Percentiles rank a stretch among this genome's conserved stretches.
Conservation (phyloP, 2,329 filamentous ascomycete genomes). For the Phialophora expanda region DNA sequence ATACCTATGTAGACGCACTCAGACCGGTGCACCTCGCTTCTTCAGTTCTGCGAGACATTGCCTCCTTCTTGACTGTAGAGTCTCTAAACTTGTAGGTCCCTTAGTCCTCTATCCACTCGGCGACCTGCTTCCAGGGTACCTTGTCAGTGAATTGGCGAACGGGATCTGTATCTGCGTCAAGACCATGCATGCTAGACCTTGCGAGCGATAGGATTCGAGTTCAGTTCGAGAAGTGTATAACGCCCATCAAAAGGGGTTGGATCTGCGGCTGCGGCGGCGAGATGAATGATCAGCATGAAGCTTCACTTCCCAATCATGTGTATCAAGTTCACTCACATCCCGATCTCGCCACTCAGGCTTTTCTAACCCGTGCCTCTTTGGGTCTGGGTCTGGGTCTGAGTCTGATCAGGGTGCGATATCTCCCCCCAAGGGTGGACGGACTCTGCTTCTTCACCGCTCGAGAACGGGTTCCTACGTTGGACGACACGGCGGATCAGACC, state of each 20-base stretch:
- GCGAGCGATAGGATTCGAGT: constrained; percentile 17
- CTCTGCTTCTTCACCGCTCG: constrained; percentile 55
- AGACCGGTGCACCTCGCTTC: constrained; percentile 14
- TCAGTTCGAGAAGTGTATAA: constrained; percentile 41
- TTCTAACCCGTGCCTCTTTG: constrained; percentile 53
- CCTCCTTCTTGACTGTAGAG: constrained; percentile 66
- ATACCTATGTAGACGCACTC: neutral
- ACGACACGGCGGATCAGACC: no score
- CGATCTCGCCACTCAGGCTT: constrained; percentile 51
- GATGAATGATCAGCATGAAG: constrained; percentile 10
- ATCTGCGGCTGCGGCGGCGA: constrained; percentile 49
- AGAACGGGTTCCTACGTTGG: no score
- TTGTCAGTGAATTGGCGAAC: constrained; percentile 45
- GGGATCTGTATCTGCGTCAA: constrained; percentile 18
- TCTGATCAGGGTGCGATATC: constrained; percentile 55
- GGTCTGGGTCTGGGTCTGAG: no score
- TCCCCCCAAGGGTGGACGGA: constrained; percentile 55
- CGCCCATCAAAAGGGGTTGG: constrained; percentile 49
- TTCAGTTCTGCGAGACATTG: constrained; percentile 60
- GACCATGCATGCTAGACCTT: constrained; percentile 17
- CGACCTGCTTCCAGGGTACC: constrained; percentile 65
- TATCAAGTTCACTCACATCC: constrained; percentile 47
- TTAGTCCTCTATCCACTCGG: constrained; percentile 59
- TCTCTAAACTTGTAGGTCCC: constrained; percentile 66
- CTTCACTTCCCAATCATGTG: neutral